Conservation (phyloP, 2,329 filamentous ascomycete genomes). For the Aspergillus ruber region DNA sequence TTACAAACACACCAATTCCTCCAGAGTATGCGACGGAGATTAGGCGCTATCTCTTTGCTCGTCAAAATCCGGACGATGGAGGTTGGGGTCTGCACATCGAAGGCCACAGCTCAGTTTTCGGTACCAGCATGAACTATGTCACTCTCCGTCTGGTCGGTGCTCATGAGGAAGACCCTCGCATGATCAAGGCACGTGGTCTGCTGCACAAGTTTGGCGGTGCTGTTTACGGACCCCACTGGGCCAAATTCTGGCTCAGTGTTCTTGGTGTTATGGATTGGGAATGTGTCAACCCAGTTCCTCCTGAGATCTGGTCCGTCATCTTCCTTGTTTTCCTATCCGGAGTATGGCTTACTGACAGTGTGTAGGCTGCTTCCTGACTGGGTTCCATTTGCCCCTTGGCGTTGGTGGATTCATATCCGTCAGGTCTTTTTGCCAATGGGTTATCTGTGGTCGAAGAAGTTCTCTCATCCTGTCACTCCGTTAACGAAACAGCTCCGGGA, state of each 20-base stretch:
- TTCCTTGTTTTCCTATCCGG: not conserved
- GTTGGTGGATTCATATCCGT: slow-evolving; percentile 99
- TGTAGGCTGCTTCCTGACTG: slow-evolving; percentile 71
- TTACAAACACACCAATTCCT: slow-evolving; percentile 80
- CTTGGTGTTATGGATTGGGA: slow-evolving; percentile 83
- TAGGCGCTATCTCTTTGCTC: slow-evolving; percentile 81
- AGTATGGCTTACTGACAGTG: slow-evolving; percentile 5
- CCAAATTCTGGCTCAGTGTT: slow-evolving; percentile 90
- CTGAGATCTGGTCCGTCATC: slow-evolving; percentile 69
- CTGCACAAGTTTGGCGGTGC: slow-evolving; percentile 84
- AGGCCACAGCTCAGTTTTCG: slow-evolving; percentile 85
- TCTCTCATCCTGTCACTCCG: slow-evolving; percentile 68
- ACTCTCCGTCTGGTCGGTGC: slow-evolving; percentile 74
- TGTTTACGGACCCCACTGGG: slow-evolving; percentile 81
- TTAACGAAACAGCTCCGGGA: slow-evolving; percentile 66
- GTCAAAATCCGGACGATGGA: slow-evolving; percentile 80
- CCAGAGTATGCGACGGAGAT: slow-evolving; percentile 77
- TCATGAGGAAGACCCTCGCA: slow-evolving; percentile 71
- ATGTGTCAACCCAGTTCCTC: slow-evolving; percentile 86
- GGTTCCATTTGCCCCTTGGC: slow-evolving; percentile 82
- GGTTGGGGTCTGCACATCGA: slow-evolving; percentile 97
- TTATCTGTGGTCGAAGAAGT: slow-evolving; percentile 78
- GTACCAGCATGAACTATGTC: slow-evolving; percentile 82
- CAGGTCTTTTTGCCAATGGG: slow-evolving; percentile 92
- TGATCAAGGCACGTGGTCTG: slow-evolving; percentile 76